These are phyloP conservation scores for Salix koriyanagi DNA, from an alignment of 345 rosid genomes.

Conservation along the genomic window DNA sequence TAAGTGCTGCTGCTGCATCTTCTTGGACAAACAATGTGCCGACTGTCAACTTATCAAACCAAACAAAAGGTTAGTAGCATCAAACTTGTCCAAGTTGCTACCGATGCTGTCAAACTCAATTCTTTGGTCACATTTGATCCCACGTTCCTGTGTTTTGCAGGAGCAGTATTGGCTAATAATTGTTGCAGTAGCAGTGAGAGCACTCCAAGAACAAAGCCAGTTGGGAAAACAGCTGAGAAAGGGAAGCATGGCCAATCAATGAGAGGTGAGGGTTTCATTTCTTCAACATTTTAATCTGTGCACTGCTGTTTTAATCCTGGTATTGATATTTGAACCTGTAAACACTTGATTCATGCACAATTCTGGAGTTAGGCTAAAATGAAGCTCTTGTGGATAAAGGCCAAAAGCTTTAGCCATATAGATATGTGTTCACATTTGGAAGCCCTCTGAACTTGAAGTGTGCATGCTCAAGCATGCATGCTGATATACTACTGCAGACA, in stretches of 20 bases:
- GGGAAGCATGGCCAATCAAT: conserved; percentile 28
- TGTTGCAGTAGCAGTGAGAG: conserved; percentile 44
- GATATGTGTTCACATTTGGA: neutral
- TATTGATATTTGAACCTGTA: neutral
- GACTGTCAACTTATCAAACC: conserved; percentile 31
- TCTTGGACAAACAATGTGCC: conserved; percentile 46
- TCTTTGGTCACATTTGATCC: neutral
- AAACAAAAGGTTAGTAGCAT: conserved; percentile 37
- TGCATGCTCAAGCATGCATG: neutral
- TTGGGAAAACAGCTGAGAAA: conserved; percentile 27
- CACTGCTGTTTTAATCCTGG: neutral
- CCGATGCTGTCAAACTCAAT: neutral
- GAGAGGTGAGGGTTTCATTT: conserved; percentile 34
- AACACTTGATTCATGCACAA: neutral
- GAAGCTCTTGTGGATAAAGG: neutral
- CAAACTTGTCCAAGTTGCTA: neutral
- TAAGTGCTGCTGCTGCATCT: conserved; percentile 35
- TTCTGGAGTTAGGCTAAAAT: neutral
- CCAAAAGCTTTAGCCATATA: neutral
- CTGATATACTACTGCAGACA: neutral
- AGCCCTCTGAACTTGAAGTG: neutral
- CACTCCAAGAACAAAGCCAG: conserved; percentile 34
- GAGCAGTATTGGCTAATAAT: conserved; percentile 23
- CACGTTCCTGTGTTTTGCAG: conserved; percentile 2
- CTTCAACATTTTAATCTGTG: neutral